Evolutionary conservation across 2,329 filamentous ascomycete genomes (phyloP).

Genomic region (Sporothrix phasma): DNA sequence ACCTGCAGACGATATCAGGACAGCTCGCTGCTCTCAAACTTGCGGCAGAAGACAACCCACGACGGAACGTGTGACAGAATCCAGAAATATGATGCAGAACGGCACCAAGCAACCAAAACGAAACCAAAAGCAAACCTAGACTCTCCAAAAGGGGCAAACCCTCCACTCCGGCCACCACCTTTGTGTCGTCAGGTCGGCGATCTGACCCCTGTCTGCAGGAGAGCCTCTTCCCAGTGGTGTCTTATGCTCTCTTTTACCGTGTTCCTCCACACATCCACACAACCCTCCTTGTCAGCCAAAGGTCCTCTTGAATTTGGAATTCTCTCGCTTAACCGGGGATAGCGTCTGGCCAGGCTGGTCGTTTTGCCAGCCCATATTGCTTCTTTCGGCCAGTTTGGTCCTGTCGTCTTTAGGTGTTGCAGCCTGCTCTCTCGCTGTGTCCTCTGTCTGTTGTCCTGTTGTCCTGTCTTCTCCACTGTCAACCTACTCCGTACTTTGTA

Average conservation of each 20-base stretch:
- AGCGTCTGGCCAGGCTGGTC: not conserved
- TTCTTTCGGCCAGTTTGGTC: not conserved
- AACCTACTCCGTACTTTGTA: not conserved
- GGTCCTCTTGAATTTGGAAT: slow-evolving; percentile 6
- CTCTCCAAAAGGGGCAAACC: not conserved
- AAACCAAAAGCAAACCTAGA: not conserved
- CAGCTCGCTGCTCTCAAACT: not conserved
- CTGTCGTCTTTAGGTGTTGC: not conserved
- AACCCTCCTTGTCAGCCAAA: not conserved
- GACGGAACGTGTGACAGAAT: not conserved
- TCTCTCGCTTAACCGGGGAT: not conserved
- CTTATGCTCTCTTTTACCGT: not conserved
- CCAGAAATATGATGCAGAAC: not conserved
- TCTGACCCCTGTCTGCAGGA: slow-evolving; percentile 4
- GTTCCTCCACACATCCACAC: not conserved
- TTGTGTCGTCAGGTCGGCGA: slow-evolving; percentile 5
- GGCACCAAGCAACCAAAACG: not conserved
- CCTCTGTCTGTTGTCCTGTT: no score
- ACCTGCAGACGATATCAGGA: not conserved
- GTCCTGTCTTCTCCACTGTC: not conserved
- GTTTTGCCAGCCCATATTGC: slow-evolving; percentile 5
- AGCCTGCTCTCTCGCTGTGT: not conserved
- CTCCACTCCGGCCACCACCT: slow-evolving; percentile 1
- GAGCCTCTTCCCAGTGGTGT: not conserved
- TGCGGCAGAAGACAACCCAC: not conserved